Conservation (phyloP, 2,329 filamentous ascomycete species). For the Fusarium burgessii region DNA sequence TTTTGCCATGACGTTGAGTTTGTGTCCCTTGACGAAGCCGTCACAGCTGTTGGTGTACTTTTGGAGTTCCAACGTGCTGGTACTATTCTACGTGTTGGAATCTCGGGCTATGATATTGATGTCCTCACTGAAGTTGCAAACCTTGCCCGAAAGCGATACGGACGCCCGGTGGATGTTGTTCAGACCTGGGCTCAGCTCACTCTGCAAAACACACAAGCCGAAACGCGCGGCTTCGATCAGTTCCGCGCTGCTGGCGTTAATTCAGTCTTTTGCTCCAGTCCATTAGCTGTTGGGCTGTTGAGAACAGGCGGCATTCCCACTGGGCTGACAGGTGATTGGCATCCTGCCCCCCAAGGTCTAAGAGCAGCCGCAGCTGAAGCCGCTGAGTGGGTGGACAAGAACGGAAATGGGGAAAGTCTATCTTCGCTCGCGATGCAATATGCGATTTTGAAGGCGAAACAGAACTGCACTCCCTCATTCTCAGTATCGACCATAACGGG, state of each 20-base stretch:
- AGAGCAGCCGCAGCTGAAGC: background rate
- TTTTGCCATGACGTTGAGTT: slow-evolving; percentile 18
- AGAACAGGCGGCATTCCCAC: background rate
- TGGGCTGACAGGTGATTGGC: slow-evolving; percentile 1
- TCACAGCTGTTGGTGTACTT: slow-evolving; percentile 2
- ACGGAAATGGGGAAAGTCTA: background rate
- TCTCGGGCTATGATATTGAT: slow-evolving; percentile 13
- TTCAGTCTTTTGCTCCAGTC: background rate
- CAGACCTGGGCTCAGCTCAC: slow-evolving; percentile 19
- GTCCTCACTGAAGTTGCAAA: background rate
- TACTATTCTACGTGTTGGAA: background rate
- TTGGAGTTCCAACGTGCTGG: background rate
- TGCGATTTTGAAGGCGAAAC: background rate
- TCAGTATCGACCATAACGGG: background rate
- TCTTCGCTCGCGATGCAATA: slow-evolving; percentile 1
- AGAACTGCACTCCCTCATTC: background rate
- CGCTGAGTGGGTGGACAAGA: background rate
- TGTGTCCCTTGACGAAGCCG: background rate
- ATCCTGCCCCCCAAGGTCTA: background rate
- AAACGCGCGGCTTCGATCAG: background rate
- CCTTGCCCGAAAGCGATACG: background rate
- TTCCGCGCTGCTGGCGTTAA: background rate
- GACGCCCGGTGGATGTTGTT: background rate
- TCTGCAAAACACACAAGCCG: slow-evolving; percentile 6
- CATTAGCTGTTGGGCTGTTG: background rate